A percentile compares a stretch with the other conserved stretches of the same genome.
Conservation (phyloP, 495 filamentous ascomycete genomes). For the Neurospora sp. region DNA sequence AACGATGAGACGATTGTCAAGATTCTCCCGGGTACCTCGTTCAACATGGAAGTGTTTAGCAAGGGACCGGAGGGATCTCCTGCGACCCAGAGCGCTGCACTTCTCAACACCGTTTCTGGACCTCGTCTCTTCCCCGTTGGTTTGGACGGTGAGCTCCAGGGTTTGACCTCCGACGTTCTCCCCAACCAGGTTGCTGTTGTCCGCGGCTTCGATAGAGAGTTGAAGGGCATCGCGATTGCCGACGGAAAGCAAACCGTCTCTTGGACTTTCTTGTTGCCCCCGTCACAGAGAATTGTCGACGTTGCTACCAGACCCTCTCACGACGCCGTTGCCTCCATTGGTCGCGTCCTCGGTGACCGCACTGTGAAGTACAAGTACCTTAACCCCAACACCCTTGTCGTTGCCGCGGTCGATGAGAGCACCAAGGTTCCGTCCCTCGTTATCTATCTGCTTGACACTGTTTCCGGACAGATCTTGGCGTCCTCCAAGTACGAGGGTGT, state of each 20-base stretch:
- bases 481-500: conserved; percentile 59
- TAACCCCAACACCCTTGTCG: conserved; percentile 73
- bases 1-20: conserved; percentile 40
- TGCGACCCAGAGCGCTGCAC: conserved; percentile 33
- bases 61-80: conserved; percentile 20
- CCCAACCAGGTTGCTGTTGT: conserved; percentile 50
- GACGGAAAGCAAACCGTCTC: conserved; percentile 36
- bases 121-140: conserved; percentile 39
- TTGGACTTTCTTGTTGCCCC: conserved; percentile 68
- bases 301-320: conserved; percentile 59
- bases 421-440: conserved; percentile 39
- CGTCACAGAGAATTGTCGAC: conserved; percentile 54
- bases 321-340: conserved; percentile 90
- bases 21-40: not conserved
- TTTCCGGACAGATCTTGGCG: conserved; percentile 72
- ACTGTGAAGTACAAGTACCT: conserved; percentile 96
- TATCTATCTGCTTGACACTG: conserved; percentile 76
- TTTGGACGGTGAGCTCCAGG: conserved; percentile 32
- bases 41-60: conserved; percentile 19
- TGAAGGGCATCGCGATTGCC: conserved; percentile 46
- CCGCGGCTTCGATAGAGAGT: conserved; percentile 44
- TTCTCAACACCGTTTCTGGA: conserved; percentile 42
- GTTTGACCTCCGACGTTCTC: conserved; percentile 24
- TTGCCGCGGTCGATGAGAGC: conserved; percentile 56
- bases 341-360: conserved; percentile 81